A percentile compares a stretch with the other conserved stretches of the same genome.
These are phyloP conservation scores for Diplosphaera chodatii DNA, from an alignment of 139 green algal species.

Conservation along the genomic window DNA sequence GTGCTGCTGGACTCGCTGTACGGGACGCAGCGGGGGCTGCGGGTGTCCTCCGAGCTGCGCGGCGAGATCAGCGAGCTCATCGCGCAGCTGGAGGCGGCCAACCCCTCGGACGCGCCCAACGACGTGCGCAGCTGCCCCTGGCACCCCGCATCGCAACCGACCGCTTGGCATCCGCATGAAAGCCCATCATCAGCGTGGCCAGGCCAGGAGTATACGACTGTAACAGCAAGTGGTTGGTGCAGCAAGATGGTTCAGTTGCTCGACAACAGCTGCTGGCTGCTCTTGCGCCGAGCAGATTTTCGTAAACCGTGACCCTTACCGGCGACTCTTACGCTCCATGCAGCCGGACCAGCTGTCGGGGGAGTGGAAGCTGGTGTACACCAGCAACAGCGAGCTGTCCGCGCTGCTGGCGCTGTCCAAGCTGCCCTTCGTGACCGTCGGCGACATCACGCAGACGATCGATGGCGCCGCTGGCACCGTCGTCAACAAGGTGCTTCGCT, in stretches of 20 bases:
- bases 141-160: no score
- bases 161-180: no score
- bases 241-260: no score
- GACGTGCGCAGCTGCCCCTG: no score
- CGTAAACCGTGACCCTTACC: no score
- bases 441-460: slow-evolving; percentile 81
- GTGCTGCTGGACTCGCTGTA: slow-evolving; percentile 80
- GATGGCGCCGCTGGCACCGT: slow-evolving; percentile 50
- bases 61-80: slow-evolving; percentile 91
- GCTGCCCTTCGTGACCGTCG: slow-evolving; percentile 78
- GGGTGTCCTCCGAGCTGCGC: slow-evolving; percentile 60
- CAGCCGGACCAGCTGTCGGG: slow-evolving; percentile 49
- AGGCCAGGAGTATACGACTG: no score
- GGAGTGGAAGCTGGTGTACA: slow-evolving; percentile 86
- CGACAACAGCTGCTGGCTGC: no score
- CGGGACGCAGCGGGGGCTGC: slow-evolving; percentile 75
- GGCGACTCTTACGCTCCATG: background rate
- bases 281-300: no score
- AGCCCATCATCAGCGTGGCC: no score
- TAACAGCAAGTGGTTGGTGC: no score
- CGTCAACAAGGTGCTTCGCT: slow-evolving; percentile 62
- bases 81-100: slow-evolving; percentile 83
- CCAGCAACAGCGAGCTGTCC: slow-evolving; percentile 75
- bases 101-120: slow-evolving; percentile 53
- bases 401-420: slow-evolving; percentile 65